Evolutionary conservation across 805 yeast genomes (phyloP).

Genomic region (Metschnikowia arizonensis): DNA sequence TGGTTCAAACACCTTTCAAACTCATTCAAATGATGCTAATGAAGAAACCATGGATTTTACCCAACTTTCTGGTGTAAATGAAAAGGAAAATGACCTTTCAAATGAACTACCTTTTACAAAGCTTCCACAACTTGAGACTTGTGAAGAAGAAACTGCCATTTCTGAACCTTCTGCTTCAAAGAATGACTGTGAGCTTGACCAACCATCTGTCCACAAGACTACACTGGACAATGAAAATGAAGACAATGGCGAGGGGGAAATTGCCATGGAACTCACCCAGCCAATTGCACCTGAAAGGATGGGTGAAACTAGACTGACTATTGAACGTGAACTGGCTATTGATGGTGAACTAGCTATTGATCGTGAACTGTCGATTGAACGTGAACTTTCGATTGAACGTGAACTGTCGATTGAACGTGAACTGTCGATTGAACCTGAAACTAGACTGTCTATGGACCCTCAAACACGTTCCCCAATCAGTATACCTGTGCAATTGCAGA

Average conservation of each 20-base stretch:
- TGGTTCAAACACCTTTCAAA: neutral
- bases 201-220: no score
- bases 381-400: no score
- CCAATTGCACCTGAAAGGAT: constrained; percentile 10
- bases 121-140: no score
- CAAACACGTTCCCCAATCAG: neutral
- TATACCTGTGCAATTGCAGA: neutral
- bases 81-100: neutral
- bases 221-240: no score
- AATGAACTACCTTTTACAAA: no score
- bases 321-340: no score
- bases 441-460: neutral
- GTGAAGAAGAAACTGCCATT: no score
- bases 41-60: constrained; percentile 18
- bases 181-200: no score
- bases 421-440: neutral
- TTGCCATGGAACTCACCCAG: constrained; percentile 26
- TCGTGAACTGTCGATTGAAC: no score
- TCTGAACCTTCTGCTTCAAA: no score
- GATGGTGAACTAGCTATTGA: no score
- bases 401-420: no score
- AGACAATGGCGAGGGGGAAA: constrained; percentile 9
- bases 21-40: neutral
- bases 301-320: neutral
- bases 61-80: neutral